Percentiles rank a stretch among this genome's conserved stretches.
Conservation (phyloP, 2,329 filamentous ascomycete genomes). For the Cladophialophora immunda region DNA sequence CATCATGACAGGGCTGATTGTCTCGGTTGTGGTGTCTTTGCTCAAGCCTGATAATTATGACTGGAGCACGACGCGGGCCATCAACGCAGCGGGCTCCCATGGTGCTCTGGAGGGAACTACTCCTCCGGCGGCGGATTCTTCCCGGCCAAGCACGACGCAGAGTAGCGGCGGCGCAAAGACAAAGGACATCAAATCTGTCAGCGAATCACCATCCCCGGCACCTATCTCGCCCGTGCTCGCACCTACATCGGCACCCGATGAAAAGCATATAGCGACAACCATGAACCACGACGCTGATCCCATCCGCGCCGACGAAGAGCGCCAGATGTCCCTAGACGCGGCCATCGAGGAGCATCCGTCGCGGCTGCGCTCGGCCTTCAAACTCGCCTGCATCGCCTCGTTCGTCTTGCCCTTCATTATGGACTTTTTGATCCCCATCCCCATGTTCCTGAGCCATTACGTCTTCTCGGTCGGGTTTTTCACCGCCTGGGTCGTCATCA, state of each 20-base stretch:
- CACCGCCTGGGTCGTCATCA: constrained; percentile 78
- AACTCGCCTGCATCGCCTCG: constrained; percentile 64
- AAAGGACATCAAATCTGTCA: constrained; percentile 12
- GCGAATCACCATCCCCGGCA: constrained; percentile 19
- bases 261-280: constrained; percentile 17
- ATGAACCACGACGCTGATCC: constrained; percentile 28
- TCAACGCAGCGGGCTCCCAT: constrained; percentile 69
- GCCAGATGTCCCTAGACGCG: constrained; percentile 41
- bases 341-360: constrained; percentile 44
- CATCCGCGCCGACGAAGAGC: constrained; percentile 40
- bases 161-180: constrained; percentile 7
- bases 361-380: constrained; percentile 47
- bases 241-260: constrained; percentile 11
- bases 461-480: constrained; percentile 84
- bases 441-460: constrained; percentile 83
- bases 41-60: constrained; percentile 85
- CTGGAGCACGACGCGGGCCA: constrained; percentile 74
- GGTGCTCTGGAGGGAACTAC: neutral
- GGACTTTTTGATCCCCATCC: constrained; percentile 88
- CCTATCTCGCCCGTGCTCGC: constrained; percentile 12
- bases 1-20: constrained; percentile 76
- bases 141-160: constrained; percentile 16
- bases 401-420: constrained; percentile 72
- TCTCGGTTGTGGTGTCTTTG: constrained; percentile 77
- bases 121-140: constrained; percentile 11